These are phyloP conservation scores for Monilinia fructigena DNA, from an alignment of 2,329 filamentous ascomycete species.

Conservation along the genomic window DNA sequence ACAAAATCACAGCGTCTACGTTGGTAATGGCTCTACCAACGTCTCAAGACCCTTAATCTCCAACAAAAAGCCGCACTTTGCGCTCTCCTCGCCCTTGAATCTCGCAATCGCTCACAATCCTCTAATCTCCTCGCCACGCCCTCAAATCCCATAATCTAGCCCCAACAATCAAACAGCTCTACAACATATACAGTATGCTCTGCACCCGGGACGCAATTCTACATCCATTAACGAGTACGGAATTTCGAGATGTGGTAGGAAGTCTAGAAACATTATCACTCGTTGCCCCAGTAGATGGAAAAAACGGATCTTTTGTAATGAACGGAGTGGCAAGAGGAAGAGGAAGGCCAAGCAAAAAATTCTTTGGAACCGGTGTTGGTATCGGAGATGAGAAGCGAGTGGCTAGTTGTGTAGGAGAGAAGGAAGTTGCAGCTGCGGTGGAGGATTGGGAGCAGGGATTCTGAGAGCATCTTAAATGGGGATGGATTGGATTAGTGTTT, in stretches of 20 bases:
- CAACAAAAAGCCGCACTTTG: conserved; percentile 96
- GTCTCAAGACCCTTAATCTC: conserved; percentile 83
- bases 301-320: conserved; percentile 62
- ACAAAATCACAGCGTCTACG: conserved; percentile 82
- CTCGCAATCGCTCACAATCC: conserved; percentile 59
- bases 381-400: conserved; percentile 72
- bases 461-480: conserved; percentile 59
- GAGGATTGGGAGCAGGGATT: conserved; percentile 61
- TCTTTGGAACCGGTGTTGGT: conserved; percentile 46
- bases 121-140: conserved; percentile 52
- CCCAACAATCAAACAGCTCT: conserved; percentile 80
- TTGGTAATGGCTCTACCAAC: conserved; percentile 85
- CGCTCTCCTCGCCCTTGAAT: conserved; percentile 82
- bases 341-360: conserved; percentile 64
- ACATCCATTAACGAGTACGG: conserved; percentile 83
- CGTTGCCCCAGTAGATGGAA: conserved; percentile 68
- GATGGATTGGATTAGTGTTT: conserved; percentile 37
- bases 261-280: conserved; percentile 87
- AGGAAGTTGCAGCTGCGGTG: conserved; percentile 71
- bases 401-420: conserved; percentile 75
- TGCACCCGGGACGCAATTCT: conserved; percentile 87
- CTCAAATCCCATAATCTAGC: conserved; percentile 58
- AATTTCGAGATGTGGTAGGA: conserved; percentile 89
- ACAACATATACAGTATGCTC: conserved; percentile 76
- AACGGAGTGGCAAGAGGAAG: conserved; percentile 65